Evolutionary conservation across 2,329 filamentous ascomycete genomes (phyloP).

Genomic region (Pseudodiploospora longispora): DNA sequence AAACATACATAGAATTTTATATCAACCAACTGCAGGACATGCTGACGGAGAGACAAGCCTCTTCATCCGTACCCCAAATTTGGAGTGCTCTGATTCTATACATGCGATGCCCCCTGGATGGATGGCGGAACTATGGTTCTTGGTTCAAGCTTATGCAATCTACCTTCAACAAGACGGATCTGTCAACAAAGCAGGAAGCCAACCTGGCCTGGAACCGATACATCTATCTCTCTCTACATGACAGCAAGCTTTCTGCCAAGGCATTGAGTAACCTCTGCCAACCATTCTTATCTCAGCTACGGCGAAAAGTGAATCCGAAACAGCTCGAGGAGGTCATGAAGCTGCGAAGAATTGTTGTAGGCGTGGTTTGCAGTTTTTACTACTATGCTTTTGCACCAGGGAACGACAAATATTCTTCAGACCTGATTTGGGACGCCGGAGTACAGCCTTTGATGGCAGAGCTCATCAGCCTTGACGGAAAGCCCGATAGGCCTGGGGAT

Average conservation of each 20-base stretch:
- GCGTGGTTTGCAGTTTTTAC: constrained; percentile 69
- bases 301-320: constrained; percentile 52
- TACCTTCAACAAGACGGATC: constrained; percentile 75
- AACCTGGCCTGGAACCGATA: constrained; percentile 82
- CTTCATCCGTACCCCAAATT: constrained; percentile 67
- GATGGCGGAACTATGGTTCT: constrained; percentile 64
- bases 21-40: constrained; percentile 59
- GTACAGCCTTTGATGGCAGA: constrained; percentile 56
- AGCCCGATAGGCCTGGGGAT: constrained; percentile 35
- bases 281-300: constrained; percentile 61
- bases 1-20: constrained; percentile 63
- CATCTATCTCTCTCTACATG: constrained; percentile 63
- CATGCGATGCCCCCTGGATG: constrained; percentile 56
- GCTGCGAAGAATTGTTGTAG: constrained; percentile 50
- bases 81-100: constrained; percentile 81
- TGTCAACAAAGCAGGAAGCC: constrained; percentile 63
- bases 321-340: constrained; percentile 41
- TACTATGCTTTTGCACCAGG: constrained; percentile 77
- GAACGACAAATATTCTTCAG: constrained; percentile 55
- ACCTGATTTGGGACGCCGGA: constrained; percentile 71
- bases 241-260: constrained; percentile 44
- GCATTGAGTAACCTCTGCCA: constrained; percentile 44
- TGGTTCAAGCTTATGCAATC: constrained; percentile 75
- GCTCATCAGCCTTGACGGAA: constrained; percentile 36
- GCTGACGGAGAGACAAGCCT: constrained; percentile 48